Evolutionary conservation across 2,329 filamentous ascomycete species (phyloP).

Genomic region (Leptographium radiaticola): DNA sequence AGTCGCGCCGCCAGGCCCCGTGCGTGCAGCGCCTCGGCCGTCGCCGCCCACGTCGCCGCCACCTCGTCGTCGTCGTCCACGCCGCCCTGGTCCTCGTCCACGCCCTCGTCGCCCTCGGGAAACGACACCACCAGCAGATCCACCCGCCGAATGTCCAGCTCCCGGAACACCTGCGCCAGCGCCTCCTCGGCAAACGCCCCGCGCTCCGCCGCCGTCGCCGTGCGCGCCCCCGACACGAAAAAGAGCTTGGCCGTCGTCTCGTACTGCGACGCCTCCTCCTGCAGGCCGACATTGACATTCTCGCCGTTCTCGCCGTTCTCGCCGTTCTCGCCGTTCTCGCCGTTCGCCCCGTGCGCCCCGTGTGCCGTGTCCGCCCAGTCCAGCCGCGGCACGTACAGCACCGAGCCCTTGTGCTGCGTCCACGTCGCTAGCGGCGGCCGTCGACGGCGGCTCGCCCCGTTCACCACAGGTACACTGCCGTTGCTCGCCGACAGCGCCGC

Average conservation of each 20-base stretch:
- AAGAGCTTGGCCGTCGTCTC: conserved; percentile 95
- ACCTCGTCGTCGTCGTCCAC: conserved; percentile 47
- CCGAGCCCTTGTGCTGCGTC: conserved; percentile 50
- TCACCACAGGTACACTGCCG: conserved; percentile 14
- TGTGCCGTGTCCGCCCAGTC: conserved; percentile 44
- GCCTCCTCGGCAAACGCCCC: conserved; percentile 64
- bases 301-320: not conserved
- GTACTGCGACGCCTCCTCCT: conserved; percentile 74
- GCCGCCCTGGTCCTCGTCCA: conserved; percentile 50
- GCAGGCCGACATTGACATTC: too few species aligned
- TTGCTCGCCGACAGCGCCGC: conserved; percentile 5
- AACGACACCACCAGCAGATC: conserved; percentile 90
- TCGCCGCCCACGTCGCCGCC: conserved; percentile 54
- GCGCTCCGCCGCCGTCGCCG: conserved; percentile 47
- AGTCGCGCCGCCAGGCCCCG: conserved; percentile 61
- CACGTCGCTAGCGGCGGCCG: conserved; percentile 35
- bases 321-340: conserved; percentile 15
- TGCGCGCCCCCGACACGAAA: conserved; percentile 62
- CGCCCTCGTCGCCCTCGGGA: conserved; percentile 49
- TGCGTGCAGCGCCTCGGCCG: conserved; percentile 57
- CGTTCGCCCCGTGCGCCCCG: not conserved
- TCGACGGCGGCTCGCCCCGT: conserved; percentile 12
- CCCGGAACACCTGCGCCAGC: conserved; percentile 64
- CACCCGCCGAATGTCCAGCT: conserved; percentile 61
- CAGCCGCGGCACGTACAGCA: conserved; percentile 66